Conservation (phyloP, 1,139 yeast genomes). For the Sugiyamaella xylanicola region DNA sequence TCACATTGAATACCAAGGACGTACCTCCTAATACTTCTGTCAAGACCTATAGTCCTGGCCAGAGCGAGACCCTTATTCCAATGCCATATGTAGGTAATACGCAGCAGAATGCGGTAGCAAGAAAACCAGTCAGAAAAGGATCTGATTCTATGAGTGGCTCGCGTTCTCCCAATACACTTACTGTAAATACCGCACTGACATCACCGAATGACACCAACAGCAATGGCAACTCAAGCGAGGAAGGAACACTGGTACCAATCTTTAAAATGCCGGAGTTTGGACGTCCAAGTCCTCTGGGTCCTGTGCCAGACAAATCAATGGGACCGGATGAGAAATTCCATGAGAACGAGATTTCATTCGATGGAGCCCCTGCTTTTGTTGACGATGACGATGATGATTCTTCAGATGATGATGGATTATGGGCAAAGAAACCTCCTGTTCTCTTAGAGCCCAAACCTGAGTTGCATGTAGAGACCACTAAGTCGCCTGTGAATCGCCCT, state of each 20-base stretch:
- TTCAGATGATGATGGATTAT: slow-evolving; percentile 55
- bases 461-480: slow-evolving; percentile 29
- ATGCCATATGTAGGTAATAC: slow-evolving; percentile 33
- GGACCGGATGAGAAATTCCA: slow-evolving; percentile 53
- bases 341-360: slow-evolving; percentile 71
- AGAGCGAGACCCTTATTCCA: slow-evolving; percentile 35
- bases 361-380: slow-evolving; percentile 63
- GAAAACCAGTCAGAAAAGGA: slow-evolving; percentile 32
- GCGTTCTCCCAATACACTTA: slow-evolving; percentile 6
- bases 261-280: slow-evolving; percentile 22
- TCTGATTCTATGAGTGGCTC: slow-evolving; percentile 10
- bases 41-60: slow-evolving; percentile 36
- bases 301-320: slow-evolving; percentile 15
- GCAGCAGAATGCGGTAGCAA: slow-evolving; percentile 29
- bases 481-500: slow-evolving; percentile 11
- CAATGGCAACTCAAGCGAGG: slow-evolving; percentile 1
- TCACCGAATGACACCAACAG: neutral
- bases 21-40: slow-evolving; percentile 22
- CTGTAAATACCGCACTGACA: slow-evolving; percentile 10
- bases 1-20: slow-evolving; percentile 20
- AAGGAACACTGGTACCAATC: slow-evolving; percentile 14
- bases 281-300: slow-evolving; percentile 18
- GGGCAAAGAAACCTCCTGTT: slow-evolving; percentile 55
- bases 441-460: slow-evolving; percentile 27
- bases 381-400: slow-evolving; percentile 48